A percentile compares a stretch with the other conserved stretches of the same genome.
Conservation (phyloP, 2,329 filamentous ascomycete genomes). For the Chalaropsis ovoidea region DNA sequence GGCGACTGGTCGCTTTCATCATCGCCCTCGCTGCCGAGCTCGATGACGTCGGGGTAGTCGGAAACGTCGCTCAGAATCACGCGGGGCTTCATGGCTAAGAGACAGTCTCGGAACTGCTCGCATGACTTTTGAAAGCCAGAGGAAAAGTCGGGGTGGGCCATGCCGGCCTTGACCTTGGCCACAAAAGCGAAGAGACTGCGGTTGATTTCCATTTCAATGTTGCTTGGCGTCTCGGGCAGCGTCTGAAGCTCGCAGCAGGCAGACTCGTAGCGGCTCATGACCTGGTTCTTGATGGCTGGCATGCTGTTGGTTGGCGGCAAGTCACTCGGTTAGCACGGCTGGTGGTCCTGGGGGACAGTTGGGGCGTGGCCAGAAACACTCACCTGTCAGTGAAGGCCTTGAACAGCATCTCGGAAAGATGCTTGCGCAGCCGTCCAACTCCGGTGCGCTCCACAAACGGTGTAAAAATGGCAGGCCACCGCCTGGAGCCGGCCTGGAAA, state of each 20-base stretch:
- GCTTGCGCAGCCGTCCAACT: constrained; percentile 43
- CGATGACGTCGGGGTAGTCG: constrained; percentile 32
- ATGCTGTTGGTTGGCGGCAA: constrained; percentile 33
- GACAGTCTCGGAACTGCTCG: constrained; percentile 41
- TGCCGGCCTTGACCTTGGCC: constrained; percentile 41
- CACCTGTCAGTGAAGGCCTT: constrained; percentile 45
- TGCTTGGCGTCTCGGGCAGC: constrained; percentile 57
- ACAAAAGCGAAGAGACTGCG: constrained; percentile 51
- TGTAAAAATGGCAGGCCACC: constrained; percentile 44
- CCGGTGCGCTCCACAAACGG: constrained; percentile 42
- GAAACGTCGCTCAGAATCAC: constrained; percentile 36
- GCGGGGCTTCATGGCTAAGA: constrained; percentile 41
- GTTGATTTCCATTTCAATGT: constrained; percentile 56
- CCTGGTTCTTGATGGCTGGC: constrained; percentile 45
- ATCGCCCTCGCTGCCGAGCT: constrained; percentile 36
- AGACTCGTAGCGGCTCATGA: constrained; percentile 39
- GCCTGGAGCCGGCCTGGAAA: constrained; percentile 37
- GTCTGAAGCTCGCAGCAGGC: constrained; percentile 46
- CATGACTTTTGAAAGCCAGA: constrained; percentile 40
- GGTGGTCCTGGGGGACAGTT: background rate
- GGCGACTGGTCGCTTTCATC: constrained; percentile 29
- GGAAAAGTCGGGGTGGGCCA: constrained; percentile 43
- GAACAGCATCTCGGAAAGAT: constrained; percentile 44
- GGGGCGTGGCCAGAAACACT: constrained; percentile 24
- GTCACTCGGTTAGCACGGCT: background rate